phyloP scores from a whole-genome alignment of 148 eudicot genomes.

The Rhododendron kiyosumense region DNA sequence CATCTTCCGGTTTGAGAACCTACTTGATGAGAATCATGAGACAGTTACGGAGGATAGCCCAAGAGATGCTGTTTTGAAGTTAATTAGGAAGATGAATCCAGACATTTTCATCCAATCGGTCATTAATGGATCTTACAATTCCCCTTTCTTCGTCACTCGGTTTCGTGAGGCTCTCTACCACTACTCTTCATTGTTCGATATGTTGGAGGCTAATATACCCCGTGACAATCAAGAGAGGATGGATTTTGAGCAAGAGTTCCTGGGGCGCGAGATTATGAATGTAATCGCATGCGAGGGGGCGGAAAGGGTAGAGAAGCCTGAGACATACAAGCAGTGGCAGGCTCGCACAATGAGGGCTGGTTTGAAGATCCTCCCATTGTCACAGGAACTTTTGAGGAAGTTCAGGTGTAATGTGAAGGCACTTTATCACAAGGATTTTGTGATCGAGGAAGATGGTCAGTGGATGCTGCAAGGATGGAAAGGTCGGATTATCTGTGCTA shows the following conservation, averaged over 20 bases:
- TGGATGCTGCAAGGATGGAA: constrained; percentile 28
- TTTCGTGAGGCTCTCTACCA: constrained; percentile 43
- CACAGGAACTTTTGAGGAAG: constrained; percentile 13
- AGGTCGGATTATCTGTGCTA: constrained; percentile 16
- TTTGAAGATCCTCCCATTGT: constrained; percentile 19
- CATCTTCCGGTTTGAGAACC: constrained; percentile 24
- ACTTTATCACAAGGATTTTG: constrained; percentile 16
- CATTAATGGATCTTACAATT: constrained; percentile 27
- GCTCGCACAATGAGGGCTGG: constrained; percentile 18
- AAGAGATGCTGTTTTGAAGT: constrained; percentile 33
- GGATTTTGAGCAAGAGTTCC: constrained; percentile 63
- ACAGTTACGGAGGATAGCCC: constrained; percentile 33
- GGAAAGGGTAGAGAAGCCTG: constrained; percentile 39
- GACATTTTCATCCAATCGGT: constrained; percentile 30
- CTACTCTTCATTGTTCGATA: constrained; percentile 37
- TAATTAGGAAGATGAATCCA: constrained; percentile 24
- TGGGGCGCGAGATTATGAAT: constrained; percentile 68
- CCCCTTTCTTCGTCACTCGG: constrained; percentile 46
- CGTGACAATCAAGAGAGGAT: constrained; percentile 52
- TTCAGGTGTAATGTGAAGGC: constrained; percentile 19
- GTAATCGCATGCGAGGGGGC: constrained; percentile 76
- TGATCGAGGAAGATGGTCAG: constrained; percentile 20
- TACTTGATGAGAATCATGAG: constrained; percentile 26
- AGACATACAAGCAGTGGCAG: constrained; percentile 27
- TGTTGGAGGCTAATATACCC: constrained; percentile 31